phyloP scores from a whole-genome alignment of 768 basidiomycete species.

The Tubosaeta sp. region DNA sequence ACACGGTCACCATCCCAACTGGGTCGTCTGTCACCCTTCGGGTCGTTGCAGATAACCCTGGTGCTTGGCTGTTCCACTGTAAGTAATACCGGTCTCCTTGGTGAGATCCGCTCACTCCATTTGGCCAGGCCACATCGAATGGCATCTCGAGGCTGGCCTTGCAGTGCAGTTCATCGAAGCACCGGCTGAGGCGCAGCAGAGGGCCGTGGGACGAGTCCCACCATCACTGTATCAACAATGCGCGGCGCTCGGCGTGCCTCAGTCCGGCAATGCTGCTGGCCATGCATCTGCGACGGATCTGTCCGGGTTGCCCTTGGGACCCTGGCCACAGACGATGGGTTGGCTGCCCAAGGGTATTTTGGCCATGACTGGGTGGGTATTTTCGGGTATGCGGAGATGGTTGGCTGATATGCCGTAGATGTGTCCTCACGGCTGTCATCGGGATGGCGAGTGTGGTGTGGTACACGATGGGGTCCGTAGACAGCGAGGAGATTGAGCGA shows the following conservation, averaged over 20 bases:
- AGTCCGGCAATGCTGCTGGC: slow-evolving; percentile 87
- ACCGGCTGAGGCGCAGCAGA: slow-evolving; percentile 63
- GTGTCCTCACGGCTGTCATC: slow-evolving; percentile 75
- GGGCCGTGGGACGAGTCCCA: slow-evolving; percentile 44
- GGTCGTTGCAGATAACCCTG: slow-evolving; percentile 87
- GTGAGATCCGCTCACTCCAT: background rate
- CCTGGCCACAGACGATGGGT: slow-evolving; percentile 67
- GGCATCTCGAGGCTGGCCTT: slow-evolving; percentile 82
- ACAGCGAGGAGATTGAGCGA: slow-evolving; percentile 78
- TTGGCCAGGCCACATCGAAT: slow-evolving; percentile 70
- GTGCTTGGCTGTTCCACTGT: slow-evolving; percentile 86
- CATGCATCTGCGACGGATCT: slow-evolving; percentile 66
- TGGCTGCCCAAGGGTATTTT: slow-evolving; percentile 72
- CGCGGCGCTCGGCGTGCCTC: slow-evolving; percentile 48
- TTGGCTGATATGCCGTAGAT: slow-evolving; percentile 38
- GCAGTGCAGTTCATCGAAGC: slow-evolving; percentile 84
- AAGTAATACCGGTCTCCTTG: slow-evolving; percentile 25
- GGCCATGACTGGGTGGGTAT: slow-evolving; percentile 65
- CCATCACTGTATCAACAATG: slow-evolving; percentile 70
- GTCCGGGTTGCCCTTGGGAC: slow-evolving; percentile 57
- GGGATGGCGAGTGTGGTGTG: slow-evolving; percentile 82
- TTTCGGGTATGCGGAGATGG: background rate
- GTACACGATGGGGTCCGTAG: slow-evolving; percentile 74
- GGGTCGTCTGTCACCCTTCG: slow-evolving; percentile 68
- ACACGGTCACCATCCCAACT: slow-evolving; percentile 77